phyloP scores from a whole-genome alignment of 108 stramenopile genomes.

The Skeletonema potamos region DNA sequence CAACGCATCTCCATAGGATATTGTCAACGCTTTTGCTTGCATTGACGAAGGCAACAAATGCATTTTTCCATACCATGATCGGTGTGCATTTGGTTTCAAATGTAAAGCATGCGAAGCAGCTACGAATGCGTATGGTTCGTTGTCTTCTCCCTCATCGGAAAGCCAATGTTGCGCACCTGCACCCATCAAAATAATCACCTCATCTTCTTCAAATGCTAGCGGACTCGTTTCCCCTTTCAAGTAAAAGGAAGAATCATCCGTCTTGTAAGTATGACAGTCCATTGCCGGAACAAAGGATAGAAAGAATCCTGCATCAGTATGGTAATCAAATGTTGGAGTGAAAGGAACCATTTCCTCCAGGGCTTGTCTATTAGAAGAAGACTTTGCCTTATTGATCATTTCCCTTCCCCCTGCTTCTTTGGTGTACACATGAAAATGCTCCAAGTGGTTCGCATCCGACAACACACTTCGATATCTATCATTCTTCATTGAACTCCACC shows the following conservation, averaged over 20 bases:
- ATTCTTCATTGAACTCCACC: constrained; percentile 13
- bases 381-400: neutral
- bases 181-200: constrained; percentile 66
- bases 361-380: neutral
- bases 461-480: constrained; percentile 42
- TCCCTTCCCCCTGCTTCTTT: constrained; percentile 9
- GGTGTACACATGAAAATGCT: constrained; percentile 67
- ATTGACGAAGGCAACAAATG: constrained; percentile 53
- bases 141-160: neutral
- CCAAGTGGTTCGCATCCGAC: constrained; percentile 49
- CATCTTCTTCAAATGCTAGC: constrained; percentile 37
- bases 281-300: constrained; percentile 72
- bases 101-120: constrained; percentile 76
- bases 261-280: constrained; percentile 41
- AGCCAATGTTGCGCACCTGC: constrained; percentile 76
- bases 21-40: neutral
- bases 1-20: constrained; percentile 4
- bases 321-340: constrained; percentile 50
- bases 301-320: constrained; percentile 84
- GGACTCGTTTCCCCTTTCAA: constrained; percentile 9
- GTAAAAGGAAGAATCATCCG: constrained; percentile 48
- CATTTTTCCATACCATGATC: constrained; percentile 84
- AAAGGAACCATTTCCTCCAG: neutral
- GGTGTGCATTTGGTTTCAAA: constrained; percentile 31
- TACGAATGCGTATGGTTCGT: constrained; percentile 15